A percentile compares a stretch with the other conserved stretches of the same genome.
phyloP scores from a whole-genome alignment of 768 basidiomycete genomes.

The Dacryopinax primogenitus region DNA sequence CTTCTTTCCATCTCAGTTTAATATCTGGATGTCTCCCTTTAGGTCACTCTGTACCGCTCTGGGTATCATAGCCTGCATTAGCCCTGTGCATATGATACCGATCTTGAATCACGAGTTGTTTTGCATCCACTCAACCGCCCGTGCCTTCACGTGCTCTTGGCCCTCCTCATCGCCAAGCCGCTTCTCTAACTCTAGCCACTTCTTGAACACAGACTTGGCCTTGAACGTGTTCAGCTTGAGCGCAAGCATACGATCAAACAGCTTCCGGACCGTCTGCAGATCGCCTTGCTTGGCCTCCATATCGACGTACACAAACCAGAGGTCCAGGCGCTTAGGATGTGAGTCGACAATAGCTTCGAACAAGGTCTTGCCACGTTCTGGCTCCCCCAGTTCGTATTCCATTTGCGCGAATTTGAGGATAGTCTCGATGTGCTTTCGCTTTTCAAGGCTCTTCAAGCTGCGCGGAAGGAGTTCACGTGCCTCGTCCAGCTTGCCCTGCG shows the following conservation, averaged over 20 bases:
- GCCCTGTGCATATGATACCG: not conserved
- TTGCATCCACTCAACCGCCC: conserved; percentile 86
- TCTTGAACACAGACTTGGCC: conserved; percentile 95
- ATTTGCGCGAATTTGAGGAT: conserved; percentile 90
- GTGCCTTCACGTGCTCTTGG: conserved; percentile 63
- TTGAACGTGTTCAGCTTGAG: conserved; percentile 89
- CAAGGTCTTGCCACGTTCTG: conserved; percentile 87
- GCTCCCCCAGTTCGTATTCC: conserved; percentile 87
- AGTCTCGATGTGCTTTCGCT: conserved; percentile 89
- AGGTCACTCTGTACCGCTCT: conserved; percentile 5
- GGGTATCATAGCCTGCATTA: conserved; percentile 8
- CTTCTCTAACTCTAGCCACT: conserved; percentile 83
- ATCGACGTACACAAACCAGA: conserved; percentile 95
- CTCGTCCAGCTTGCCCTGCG: conserved; percentile 57
- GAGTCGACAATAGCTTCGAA: conserved; percentile 95
- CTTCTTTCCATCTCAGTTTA: not conserved
- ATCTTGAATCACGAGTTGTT: conserved; percentile 19
- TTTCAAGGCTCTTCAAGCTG: conserved; percentile 79
- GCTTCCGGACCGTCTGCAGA: conserved; percentile 65
- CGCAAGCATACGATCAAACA: conserved; percentile 75
- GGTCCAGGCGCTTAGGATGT: conserved; percentile 86
- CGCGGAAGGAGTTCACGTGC: conserved; percentile 78
- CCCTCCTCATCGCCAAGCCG: conserved; percentile 80
- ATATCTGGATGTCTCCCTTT: conserved; percentile 4
- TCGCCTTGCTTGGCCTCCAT: conserved; percentile 77